Conservation (phyloP, 2,329 filamentous ascomycete genomes). For the Falciphora oryzae region DNA sequence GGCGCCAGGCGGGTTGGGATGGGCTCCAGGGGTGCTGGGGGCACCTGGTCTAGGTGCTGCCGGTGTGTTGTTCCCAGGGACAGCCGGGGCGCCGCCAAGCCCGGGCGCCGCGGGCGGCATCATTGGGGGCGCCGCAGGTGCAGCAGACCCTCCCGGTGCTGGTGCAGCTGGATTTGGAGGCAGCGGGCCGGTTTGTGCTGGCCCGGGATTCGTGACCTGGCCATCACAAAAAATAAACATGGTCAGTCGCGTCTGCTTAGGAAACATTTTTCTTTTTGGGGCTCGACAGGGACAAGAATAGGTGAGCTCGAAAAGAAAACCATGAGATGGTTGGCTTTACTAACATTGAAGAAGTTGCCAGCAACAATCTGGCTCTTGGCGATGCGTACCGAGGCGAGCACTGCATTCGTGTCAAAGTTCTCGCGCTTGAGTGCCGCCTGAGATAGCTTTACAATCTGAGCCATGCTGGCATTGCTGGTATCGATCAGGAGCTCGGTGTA, state of each 20-base stretch:
- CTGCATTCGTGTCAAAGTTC: conserved; percentile 27
- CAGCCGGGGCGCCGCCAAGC: background rate
- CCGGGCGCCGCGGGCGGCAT: no score
- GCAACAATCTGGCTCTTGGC: conserved; percentile 26
- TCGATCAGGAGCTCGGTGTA: conserved; percentile 35
- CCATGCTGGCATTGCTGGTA: conserved; percentile 24
- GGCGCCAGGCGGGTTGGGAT: background rate
- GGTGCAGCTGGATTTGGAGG: background rate
- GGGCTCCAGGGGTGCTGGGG: background rate
- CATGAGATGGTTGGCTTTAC: background rate
- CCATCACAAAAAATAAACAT: background rate
- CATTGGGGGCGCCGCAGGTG: no score
- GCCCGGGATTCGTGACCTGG: conserved; percentile 26
- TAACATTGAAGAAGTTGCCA: conserved; percentile 33
- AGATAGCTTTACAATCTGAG: conserved; percentile 17
- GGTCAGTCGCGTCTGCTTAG: background rate
- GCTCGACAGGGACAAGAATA: background rate
- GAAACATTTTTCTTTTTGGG: no score
- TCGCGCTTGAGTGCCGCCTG: conserved; percentile 24
- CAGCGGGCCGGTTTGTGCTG: conserved; percentile 14
- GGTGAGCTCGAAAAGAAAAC: background rate
- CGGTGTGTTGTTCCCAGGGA: background rate
- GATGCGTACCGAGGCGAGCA: conserved; percentile 27
- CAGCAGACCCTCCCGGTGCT: no score
- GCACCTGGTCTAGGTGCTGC: no score